A percentile compares a stretch with the other conserved stretches of the same genome.
These are phyloP conservation scores for Chenopodium album DNA, from an alignment of 148 eudicot genomes.

Conservation along the genomic window DNA sequence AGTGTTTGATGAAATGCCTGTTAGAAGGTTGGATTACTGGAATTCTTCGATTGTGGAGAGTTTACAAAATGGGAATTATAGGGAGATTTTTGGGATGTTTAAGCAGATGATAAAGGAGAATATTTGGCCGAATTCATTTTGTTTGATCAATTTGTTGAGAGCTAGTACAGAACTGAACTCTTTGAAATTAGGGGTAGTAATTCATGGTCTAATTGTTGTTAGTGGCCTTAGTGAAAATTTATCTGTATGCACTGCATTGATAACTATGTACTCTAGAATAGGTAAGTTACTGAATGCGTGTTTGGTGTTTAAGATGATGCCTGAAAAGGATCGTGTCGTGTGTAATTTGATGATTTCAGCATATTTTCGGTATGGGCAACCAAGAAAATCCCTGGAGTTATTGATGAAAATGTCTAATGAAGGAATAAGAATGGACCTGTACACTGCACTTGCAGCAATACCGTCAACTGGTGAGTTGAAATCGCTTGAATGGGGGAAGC, in stretches of 20 bases:
- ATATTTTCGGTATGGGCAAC: constrained; percentile 27
- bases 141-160: constrained; percentile 34
- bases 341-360: constrained; percentile 42
- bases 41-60: constrained; percentile 22
- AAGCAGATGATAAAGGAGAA: constrained; percentile 27
- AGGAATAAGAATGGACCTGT: constrained; percentile 35
- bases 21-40: constrained; percentile 24
- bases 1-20: constrained; percentile 28
- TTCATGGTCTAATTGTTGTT: constrained; percentile 30
- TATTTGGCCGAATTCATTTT: constrained; percentile 18
- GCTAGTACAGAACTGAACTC: constrained; percentile 32
- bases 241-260: constrained; percentile 33
- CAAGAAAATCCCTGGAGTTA: constrained; percentile 22
- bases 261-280: constrained; percentile 36
- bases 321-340: constrained; percentile 36
- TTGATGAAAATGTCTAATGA: constrained; percentile 26
- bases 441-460: constrained; percentile 35
- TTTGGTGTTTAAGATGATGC: constrained; percentile 33
- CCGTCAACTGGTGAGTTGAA: constrained; percentile 34
- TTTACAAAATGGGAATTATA: constrained; percentile 19
- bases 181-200: constrained; percentile 22
- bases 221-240: constrained; percentile 27
- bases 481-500: constrained; percentile 25
- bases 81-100: constrained; percentile 19
- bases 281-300: constrained; percentile 23